Base-by-base conservation (phyloP, 192 early-diverging fungal species). In the Jimgerdemannia lactiflua region DNA sequence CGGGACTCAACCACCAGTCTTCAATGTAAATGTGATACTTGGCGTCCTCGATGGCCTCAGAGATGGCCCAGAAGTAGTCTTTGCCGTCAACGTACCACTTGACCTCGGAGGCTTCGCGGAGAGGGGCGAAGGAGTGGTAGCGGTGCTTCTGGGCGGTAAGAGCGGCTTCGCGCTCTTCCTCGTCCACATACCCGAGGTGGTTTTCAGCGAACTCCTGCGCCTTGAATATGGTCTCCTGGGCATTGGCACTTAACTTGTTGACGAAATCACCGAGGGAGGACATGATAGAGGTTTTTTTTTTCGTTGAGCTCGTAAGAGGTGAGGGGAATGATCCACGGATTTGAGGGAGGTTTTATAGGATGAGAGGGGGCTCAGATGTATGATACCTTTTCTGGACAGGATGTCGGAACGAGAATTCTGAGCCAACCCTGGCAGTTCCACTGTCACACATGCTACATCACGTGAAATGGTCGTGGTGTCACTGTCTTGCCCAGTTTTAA, bases 1-100 rank as follows among this genome's bases (percentile, higher is more conserved):
- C 95, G 17, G 95, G 95, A 44, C 74, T 75, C 72, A 96, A 83
- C 92, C 94, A 96, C 95, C 95, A 95, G 84, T 95, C 94, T 41
- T 85, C 89, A 77, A 93, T 91, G 77, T 88, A 92, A 74, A 94
- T 92, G 66, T 78, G 78, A 43, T 83, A 79, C 65, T 90, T 90
- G 41, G 93, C 92, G 69, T 86, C 83, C 74, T 87, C 82, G 71
- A 94, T 81, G 14, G 92, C 92, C 64, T 94, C 92, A 3, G 92
- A 89, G 39, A 93, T 79, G 3, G 93, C 91, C 81, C 81, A 90
- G 68, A 92, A 89, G 76, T 94, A 94, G 79, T 92, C 91, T 71
- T 92, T 89, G 71, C 93, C 93, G 72, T 94, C 93, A 3, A 94
- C 86, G 80, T 88, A 94, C 79, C 87, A 92, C 59, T 89, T 87